Evolutionary conservation across 805 yeast species (phyloP).

Genomic region (Yarrowia sp.): DNA sequence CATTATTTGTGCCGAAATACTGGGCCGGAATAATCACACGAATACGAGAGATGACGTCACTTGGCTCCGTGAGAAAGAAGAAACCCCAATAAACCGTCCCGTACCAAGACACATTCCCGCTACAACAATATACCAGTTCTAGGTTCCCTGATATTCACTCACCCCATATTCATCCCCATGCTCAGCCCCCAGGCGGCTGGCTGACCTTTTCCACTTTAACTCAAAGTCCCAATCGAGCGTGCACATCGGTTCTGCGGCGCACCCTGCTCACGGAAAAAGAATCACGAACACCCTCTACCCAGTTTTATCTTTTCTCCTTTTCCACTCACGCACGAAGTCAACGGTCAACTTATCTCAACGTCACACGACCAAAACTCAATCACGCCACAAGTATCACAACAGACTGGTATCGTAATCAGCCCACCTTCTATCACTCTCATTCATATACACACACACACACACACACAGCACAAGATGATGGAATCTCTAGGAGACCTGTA

Average conservation of each 20-base stretch:
- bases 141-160: too few relatives aligned
- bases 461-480: neutral
- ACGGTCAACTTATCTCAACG: neutral
- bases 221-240: neutral
- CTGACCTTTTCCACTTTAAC: neutral
- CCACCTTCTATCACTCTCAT: too few relatives aligned
- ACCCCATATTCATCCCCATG: neutral
- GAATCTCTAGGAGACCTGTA: neutral
- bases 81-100: too few relatives aligned
- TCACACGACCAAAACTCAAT: neutral
- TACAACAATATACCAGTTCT: too few relatives aligned
- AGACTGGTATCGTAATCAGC: too few relatives aligned
- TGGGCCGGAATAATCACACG: too few relatives aligned
- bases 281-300: neutral
- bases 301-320: neutral
- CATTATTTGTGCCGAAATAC: too few relatives aligned
- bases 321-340: neutral
- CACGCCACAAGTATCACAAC: too few relatives aligned
- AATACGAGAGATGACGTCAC: too few relatives aligned
- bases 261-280: neutral
- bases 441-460: neutral
- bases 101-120: too few relatives aligned
- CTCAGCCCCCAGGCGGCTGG: conserved; percentile 16
- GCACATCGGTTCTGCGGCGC: neutral
- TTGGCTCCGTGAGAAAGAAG: too few relatives aligned